Evolutionary conservation across 2,329 filamentous ascomycete genomes (phyloP).

Genomic region (Neonectria coccinea): DNA sequence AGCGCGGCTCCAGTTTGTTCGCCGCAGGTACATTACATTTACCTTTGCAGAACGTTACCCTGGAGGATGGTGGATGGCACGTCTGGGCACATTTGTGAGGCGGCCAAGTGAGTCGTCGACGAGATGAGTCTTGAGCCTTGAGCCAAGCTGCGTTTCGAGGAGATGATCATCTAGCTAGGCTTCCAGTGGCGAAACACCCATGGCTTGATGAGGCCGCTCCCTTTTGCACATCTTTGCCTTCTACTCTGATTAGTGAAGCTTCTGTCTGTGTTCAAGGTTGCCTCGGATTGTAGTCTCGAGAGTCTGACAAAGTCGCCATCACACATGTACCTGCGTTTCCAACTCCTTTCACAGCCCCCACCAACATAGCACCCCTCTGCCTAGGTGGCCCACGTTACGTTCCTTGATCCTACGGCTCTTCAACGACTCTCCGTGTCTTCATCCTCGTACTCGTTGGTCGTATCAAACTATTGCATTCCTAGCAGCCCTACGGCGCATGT

Average conservation of each 20-base stretch:
- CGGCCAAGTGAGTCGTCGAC: conserved; percentile 12
- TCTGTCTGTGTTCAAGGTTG: conserved; percentile 8
- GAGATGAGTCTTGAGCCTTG: conserved; percentile 20
- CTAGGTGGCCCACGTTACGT: conserved; percentile 1
- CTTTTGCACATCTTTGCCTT: conserved; percentile 1
- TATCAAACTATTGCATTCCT: conserved; percentile 10
- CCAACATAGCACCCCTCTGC: conserved; percentile 1
- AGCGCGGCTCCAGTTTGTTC: conserved; percentile 6
- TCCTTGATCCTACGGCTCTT: conserved; percentile 1
- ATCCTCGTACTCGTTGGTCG: neutral
- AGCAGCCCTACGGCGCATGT: conserved; percentile 8
- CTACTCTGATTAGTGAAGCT: neutral
- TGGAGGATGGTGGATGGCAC: conserved; percentile 12
- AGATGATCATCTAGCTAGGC: conserved; percentile 26
- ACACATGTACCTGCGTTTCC: conserved; percentile 24
- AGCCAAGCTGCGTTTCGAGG: conserved; percentile 5
- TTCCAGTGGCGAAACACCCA: conserved; percentile 21
- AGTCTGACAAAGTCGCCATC: conserved; percentile 5
- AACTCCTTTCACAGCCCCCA: conserved; percentile 7
- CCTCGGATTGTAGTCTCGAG: neutral
- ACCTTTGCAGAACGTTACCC: neutral
- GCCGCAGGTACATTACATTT: too few relatives aligned
- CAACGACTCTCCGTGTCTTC: neutral
- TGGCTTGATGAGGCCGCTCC: conserved; percentile 7
- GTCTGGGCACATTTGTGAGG: conserved; percentile 1